Base-by-base conservation (phyloP, 257 asterid genomes). In the Capsicum chinense region DNA sequence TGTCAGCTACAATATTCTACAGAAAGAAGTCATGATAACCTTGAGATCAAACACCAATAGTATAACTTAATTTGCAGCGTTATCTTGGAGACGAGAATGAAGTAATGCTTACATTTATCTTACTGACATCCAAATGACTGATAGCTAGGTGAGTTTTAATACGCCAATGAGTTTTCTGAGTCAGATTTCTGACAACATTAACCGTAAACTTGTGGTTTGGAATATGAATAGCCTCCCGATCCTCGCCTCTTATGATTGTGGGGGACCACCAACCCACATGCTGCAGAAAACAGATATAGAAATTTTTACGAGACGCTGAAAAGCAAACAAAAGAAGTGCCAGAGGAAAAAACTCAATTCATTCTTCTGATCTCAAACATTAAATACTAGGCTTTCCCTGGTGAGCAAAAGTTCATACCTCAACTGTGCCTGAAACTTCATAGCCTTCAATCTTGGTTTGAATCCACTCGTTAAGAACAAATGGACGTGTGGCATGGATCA, bases 231-330 rank as follows among this genome's bases (percentile, higher is more conserved):
- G 98, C 98, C 90, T 95, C 98, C 76, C 98, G 98, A 84, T 95
- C 95, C 85, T 95, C 98, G n/a, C 98, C 98, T 89, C 98, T 92
- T 88, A 95, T 79, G 88, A 95, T 89, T 86, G 98, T 94, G 56
- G 98, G 98, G 39, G 98, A 93, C 98, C 98, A 95, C 98, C 98
- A 95, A 17, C 98, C 98, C 66, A 95, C 98, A 83, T 92, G 98
- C 98, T 95, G 90, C 83, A 83, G 79, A 68, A 58, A 19, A 66
- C n/a, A 67, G 37, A 78, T 15, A 33, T 0, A 14, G 82, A 78
- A 78, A 78, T 78, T 78, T 52, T 52, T 76, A 76, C 52, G 64
- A 76, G 15, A 26, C 5, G 8, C 21, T 1, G 82, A 54, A 52
- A 52, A 14, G 81, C 14, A 13, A 76, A 78, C 5, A 48, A 39